A percentile compares a stretch with the other conserved stretches of the same genome.
These are phyloP conservation scores for Suhomyces terraborum DNA, from an alignment of 1,139 yeast species.

Conservation along the genomic window DNA sequence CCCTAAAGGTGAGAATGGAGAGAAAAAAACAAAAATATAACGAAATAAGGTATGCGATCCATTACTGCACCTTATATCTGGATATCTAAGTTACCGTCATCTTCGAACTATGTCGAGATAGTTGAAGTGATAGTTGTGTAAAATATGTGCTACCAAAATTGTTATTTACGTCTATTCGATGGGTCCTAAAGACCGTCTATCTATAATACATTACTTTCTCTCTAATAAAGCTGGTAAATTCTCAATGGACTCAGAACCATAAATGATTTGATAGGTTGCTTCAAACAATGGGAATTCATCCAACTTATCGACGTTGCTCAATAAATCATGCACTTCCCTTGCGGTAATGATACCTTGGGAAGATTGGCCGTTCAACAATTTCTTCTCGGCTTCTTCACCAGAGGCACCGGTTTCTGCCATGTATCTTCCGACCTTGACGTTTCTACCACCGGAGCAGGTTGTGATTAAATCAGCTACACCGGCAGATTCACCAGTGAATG, in stretches of 20 bases:
- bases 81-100: too few species aligned
- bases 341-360: constrained; percentile 53
- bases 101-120: too few species aligned
- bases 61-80: too few species aligned
- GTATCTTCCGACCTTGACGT: constrained; percentile 49
- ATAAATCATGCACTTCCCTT: constrained; percentile 50
- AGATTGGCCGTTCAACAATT: constrained; percentile 51
- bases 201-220: constrained; percentile 10
- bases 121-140: too few species aligned
- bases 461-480: constrained; percentile 55
- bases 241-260: constrained; percentile 44
- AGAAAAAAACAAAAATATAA: constrained; percentile 9
- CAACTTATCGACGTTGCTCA: constrained; percentile 34
- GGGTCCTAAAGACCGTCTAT: constrained; percentile 1
- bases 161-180: constrained; percentile 6
- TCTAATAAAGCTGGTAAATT: constrained; percentile 46
- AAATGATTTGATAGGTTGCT: constrained; percentile 50
- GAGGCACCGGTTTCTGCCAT: constrained; percentile 49
- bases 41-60: too few species aligned
- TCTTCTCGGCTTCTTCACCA: constrained; percentile 48
- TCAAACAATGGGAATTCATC: constrained; percentile 50
- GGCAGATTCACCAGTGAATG: constrained; percentile 51
- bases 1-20: constrained; percentile 8
- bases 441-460: constrained; percentile 53
- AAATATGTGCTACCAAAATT: background rate